Evolutionary conservation across 2,329 filamentous ascomycete genomes (phyloP).

Genomic region (Hypocrella siamensis): DNA sequence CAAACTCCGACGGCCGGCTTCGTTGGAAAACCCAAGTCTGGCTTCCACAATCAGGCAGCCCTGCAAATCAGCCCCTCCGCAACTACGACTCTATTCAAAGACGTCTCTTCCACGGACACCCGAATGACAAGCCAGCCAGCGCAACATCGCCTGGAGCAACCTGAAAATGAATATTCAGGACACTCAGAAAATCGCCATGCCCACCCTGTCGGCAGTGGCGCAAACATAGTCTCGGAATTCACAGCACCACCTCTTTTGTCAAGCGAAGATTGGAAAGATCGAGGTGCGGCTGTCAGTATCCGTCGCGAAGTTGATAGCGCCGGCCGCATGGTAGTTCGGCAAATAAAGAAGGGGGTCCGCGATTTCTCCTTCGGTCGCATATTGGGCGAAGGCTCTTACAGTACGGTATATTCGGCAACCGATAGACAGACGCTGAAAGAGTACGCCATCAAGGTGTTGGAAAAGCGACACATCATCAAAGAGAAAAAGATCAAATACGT

Average conservation of each 20-base stretch:
- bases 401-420: conserved; percentile 82
- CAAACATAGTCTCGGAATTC: not conserved
- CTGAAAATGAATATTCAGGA: too few species aligned
- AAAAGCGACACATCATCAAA: conserved; percentile 98
- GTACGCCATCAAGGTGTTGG: conserved; percentile 94
- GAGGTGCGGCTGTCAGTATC: conserved; percentile 73
- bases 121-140: not conserved
- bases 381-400: conserved; percentile 93
- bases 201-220: conserved; percentile 17
- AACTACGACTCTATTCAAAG: conserved; percentile 4
- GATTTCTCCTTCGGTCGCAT: conserved; percentile 90
- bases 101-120: conserved; percentile 1
- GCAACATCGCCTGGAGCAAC: not conserved
- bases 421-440: conserved; percentile 90
- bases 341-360: conserved; percentile 91
- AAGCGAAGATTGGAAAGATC: conserved; percentile 91
- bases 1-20: not conserved
- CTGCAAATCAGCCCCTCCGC: conserved; percentile 1
- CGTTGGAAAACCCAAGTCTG: not conserved
- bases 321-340: conserved; percentile 65
- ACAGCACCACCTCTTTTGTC: conserved; percentile 12
- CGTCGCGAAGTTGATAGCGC: conserved; percentile 73
- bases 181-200: conserved; percentile 28
- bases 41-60: not conserved
- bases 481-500: conserved; percentile 99